Percentiles rank a stretch among this genome's conserved stretches.
These are phyloP conservation scores for Penicillium corylophilum DNA, from an alignment of 2,329 filamentous ascomycete genomes.

Conservation along the genomic window DNA sequence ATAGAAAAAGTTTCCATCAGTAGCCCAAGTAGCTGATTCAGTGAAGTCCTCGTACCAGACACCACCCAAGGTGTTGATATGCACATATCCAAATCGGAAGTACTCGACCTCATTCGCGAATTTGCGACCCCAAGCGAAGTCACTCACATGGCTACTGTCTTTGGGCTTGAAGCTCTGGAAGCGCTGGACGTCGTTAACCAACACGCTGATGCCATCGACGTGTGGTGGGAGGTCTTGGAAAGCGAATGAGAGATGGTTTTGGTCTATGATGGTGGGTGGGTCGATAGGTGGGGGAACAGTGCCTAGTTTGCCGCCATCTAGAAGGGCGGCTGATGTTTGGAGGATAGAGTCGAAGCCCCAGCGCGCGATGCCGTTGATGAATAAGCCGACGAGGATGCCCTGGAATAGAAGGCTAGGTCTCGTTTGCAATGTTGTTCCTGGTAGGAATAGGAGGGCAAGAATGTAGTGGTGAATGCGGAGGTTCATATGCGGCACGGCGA, in stretches of 20 bases:
- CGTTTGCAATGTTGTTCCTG: conserved; percentile 60
- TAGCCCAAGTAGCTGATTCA: conserved; percentile 31
- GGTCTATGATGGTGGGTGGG: conserved; percentile 17
- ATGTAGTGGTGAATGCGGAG: conserved; percentile 66
- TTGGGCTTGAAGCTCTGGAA: conserved; percentile 53
- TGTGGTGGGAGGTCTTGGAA: conserved; percentile 32
- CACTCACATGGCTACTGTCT: conserved; percentile 18
- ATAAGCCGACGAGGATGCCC: conserved; percentile 60
- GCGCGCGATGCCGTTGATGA: conserved; percentile 63
- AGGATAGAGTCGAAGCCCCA: conserved; percentile 63
- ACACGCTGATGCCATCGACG: conserved; percentile 56
- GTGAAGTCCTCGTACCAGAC: conserved; percentile 45
- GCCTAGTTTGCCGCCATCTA: conserved; percentile 36
- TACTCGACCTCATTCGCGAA: conserved; percentile 36
- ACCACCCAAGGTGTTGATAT: conserved; percentile 35
- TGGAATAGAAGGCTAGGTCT: conserved; percentile 60
- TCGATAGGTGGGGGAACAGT: conserved; percentile 34
- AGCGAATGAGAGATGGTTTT: conserved; percentile 35
- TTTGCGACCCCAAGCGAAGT: conserved; percentile 38
- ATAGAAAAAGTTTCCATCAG: conserved; percentile 16
- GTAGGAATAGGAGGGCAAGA: conserved; percentile 57
- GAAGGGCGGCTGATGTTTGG: conserved; percentile 54
- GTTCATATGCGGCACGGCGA: conserved; percentile 58
- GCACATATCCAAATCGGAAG: conserved; percentile 46
- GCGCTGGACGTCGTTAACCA: conserved; percentile 63